Conservation (phyloP, 768 basidiomycete species). For the Mycena amicta region DNA sequence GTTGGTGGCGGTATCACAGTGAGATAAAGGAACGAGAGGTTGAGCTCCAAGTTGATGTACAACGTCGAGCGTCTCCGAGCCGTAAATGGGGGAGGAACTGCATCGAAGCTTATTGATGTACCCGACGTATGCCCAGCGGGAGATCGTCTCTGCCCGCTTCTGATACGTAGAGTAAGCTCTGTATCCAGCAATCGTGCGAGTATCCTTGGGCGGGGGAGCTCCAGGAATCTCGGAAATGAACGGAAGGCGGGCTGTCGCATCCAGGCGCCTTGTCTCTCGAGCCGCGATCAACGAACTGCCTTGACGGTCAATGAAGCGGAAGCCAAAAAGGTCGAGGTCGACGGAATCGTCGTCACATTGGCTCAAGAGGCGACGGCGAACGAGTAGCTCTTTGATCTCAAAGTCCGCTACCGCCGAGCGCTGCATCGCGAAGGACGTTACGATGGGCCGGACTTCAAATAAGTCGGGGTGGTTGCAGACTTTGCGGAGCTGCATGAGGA, state of each 20-base stretch:
- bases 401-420: conserved; percentile 78
- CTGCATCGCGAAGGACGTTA: conserved; percentile 73
- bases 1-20: conserved; percentile 37
- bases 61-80: conserved; percentile 47
- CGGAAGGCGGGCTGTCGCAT: conserved; percentile 60
- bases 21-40: conserved; percentile 56
- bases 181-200: conserved; percentile 75
- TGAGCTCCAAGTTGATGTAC: conserved; percentile 37
- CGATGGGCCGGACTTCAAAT: conserved; percentile 86
- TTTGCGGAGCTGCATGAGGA: conserved; percentile 97
- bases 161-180: conserved; percentile 52
- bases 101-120: conserved; percentile 80
- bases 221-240: conserved; percentile 56
- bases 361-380: conserved; percentile 72
- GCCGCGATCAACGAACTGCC: conserved; percentile 54
- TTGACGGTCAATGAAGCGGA: conserved; percentile 63
- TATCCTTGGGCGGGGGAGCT: conserved; percentile 72
- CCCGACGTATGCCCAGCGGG: conserved; percentile 69
- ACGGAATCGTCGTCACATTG: conserved; percentile 49
- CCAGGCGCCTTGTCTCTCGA: conserved; percentile 55
- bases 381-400: conserved; percentile 85
- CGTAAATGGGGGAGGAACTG: conserved; percentile 45
- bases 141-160: conserved; percentile 51
- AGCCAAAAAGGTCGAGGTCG: conserved; percentile 65
- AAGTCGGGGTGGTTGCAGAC: conserved; percentile 94